Evolutionary conservation across 495 filamentous ascomycete genomes (phyloP), one percentile per base, ranked within the genome.

Genomic region (Thermochaetoides thermophila): DNA sequence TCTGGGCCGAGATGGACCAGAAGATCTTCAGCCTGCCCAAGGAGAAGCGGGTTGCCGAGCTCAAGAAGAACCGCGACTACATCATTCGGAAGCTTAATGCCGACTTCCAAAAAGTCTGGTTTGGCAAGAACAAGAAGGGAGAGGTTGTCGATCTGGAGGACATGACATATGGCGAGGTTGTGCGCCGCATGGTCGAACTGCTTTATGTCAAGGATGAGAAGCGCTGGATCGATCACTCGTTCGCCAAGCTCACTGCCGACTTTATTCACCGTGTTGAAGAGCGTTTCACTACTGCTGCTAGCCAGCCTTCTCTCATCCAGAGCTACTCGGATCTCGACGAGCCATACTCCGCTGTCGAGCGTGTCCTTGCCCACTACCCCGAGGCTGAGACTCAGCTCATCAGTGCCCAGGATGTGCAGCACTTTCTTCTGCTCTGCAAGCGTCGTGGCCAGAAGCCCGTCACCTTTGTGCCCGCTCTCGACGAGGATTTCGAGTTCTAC

Each of bases 91-190:
- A 92, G 58, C 76, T 97, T 40, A 96, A 97, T 44, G 84, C 84
- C 46, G 87, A 97, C 58, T 97, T 91, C 63, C 85, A 94, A 44
- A 97, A 97, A 61, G 84, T 92, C 2, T 97, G 89, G 89, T 97
- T 97, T 52, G 89, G 87, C 30, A 74, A 81, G 40, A 94, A 95
- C 57, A 68, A 78, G 44, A 68, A 68, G 19, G 78, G 81, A 32
- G 63, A 92, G 57, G 77, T 80, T 5, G 84, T 93, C 12, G 89
- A 96, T 43, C 74, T 97, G 1, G 86, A 95, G 55, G 89, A 97
- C 46, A 95, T 97, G 89, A 96, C 87, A 4, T 97, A 97, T 37
- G 69, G 70, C 24, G 89, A 95, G 56, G 84, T 96, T 8, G 71
- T 92, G 29, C 81, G 76, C 30, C 80, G 89, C 37, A 85, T 96